Base-by-base conservation (phyloP, 805 yeast genomes). In the Kazachstania martiniae region DNA sequence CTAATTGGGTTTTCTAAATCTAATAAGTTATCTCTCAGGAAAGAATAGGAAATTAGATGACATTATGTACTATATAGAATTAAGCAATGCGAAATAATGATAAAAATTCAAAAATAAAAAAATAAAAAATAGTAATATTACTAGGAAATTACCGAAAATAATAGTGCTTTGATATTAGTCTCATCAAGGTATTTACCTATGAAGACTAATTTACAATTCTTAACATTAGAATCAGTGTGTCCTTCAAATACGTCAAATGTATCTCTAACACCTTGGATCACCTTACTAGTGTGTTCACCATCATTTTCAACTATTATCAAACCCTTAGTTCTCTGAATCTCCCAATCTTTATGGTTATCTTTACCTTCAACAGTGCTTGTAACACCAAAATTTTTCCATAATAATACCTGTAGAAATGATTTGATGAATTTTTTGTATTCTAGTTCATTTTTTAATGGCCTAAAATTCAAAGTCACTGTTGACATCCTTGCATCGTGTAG, bases 191-290 rank as follows among this genome's bases (percentile, higher is more conserved):
- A 65, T 53, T 81, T 78, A 1, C 95, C 95, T 25, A 84, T 84
- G 9, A 84, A 60, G 2, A 84, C 87, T 18, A 84, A 41, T 54
- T 78, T 82, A 37, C 78, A 74, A 19, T 53, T 38, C 0, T 43
- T 46, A 12, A 31, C 30, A 3, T 31, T 22, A 8, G 32, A 24
- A 1, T 60, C 66, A 4, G 14, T 31, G 52, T 45, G 45, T 4
- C 63, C 62, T 10, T 70, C 74, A 4, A 77, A 65, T 3, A 84
- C 63, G 40, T 91, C 98, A 56, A 85, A 91, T 0, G 94, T 85
- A 34, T 86, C 91, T 38, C 97, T 66, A 0, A 91, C 98, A 9
- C 94, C 97, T 53, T 91, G 98, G 8, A 91, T 59, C 6, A 86
- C 81, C 41, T 70, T 66, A 15, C 68, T 74, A 6, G 21, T 17